A percentile compares a stretch with the other conserved stretches of the same genome.
Evolutionary conservation across 495 filamentous ascomycete species (phyloP).

Genomic region (Penicillium fimorum): DNA sequence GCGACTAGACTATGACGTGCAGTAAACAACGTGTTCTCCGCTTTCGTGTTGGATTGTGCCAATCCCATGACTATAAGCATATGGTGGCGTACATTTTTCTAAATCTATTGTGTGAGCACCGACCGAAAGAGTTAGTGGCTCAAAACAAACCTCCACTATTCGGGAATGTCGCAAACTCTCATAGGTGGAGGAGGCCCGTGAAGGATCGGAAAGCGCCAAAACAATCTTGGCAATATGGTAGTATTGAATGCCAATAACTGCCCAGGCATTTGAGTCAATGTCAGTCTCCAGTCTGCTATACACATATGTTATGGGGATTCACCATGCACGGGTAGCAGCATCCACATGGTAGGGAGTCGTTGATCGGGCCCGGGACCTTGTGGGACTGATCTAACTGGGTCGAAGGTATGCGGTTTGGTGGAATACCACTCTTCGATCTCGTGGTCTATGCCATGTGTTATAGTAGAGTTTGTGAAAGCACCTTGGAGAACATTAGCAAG

Average conservation of each 20-base stretch:
- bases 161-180: constrained; percentile 27
- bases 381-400: constrained; percentile 20
- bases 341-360: constrained; percentile 28
- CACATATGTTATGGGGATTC: not conserved
- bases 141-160: constrained; percentile 20
- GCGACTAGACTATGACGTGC: constrained; percentile 32
- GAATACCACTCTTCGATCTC: constrained; percentile 25
- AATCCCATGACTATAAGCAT: constrained; percentile 28
- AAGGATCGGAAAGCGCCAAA: constrained; percentile 20
- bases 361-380: constrained; percentile 10
- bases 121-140: not conserved
- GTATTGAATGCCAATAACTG: constrained; percentile 34
- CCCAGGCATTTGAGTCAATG: not conserved
- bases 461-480: constrained; percentile 15
- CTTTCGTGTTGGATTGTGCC: constrained; percentile 30
- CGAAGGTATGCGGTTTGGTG: constrained; percentile 28
- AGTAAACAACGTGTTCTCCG: constrained; percentile 34
- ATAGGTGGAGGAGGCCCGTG: constrained; percentile 18
- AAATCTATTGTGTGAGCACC: not conserved
- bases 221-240: constrained; percentile 36
- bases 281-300: not conserved
- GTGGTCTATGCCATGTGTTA: constrained; percentile 1
- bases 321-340: constrained; percentile 35
- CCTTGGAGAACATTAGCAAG: constrained; percentile 26
- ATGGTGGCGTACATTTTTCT: constrained; percentile 29